Evolutionary conservation across 495 filamentous ascomycete species (phyloP), one percentile per base, ranked within the genome.

Genomic region (Staphylotrichum tortipilum): DNA sequence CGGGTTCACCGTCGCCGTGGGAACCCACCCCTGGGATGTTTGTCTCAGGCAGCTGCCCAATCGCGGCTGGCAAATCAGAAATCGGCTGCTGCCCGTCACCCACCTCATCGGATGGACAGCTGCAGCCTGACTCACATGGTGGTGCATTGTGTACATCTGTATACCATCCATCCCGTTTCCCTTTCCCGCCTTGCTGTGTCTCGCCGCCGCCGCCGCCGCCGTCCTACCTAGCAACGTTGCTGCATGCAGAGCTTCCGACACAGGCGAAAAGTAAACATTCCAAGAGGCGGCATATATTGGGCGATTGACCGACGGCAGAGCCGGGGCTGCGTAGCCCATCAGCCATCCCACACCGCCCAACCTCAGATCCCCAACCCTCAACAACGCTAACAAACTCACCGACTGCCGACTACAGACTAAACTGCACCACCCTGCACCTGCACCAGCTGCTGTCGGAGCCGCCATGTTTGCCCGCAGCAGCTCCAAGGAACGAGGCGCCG

Each of bases 401-500:
- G 4, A 12, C 36, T 14, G 3, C 14, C 19, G 11, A 37, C 17
- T 19, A 19, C 17, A 7, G 1, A 12, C 15, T 19, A 3, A 21
- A 18, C 7, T 9, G 6, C 4, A 34, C 15, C 17, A 28, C 47
- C 5, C 15, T 30, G 33, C 49, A 38, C 21, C 7, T 37, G 5
- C 3, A 34, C 17, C 6, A 21, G 7, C 10, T 37, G 34, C 24
- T 26, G n/a, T n/a, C 24, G 42, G 14, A 39, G 44, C 49, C 26
- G 53, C 46, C 53, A 68, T 68, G 65, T 64, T 64, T 41, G 55
- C 55, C n/a, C 61, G 56, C 29, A 49, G 53, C 50, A 64, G 50
- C 22, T 53, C 63, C 44, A 68, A 62, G 61, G 65, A 68, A 57
- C 59, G 51, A 14, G 49, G 44, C 37, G 61, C 65, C 50, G 47